Percentiles rank a stretch among this genome's conserved stretches.
phyloP scores from a whole-genome alignment of 352 stramenopile species.

The Pythium phragmitis region DNA sequence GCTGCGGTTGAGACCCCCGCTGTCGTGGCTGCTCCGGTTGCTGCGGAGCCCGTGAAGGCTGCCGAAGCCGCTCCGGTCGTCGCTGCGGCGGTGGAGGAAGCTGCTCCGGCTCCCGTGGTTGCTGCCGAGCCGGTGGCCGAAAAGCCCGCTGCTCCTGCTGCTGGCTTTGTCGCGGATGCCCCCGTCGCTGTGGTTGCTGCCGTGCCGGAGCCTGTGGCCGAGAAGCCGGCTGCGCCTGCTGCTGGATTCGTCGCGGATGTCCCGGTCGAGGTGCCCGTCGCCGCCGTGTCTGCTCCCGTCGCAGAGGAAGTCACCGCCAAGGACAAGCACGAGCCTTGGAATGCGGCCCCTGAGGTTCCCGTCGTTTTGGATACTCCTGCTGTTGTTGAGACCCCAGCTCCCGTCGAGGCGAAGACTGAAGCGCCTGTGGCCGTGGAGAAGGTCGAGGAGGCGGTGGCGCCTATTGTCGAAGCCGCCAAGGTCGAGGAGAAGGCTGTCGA shows the following conservation, averaged over 20 bases:
- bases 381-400: conserved; percentile 10
- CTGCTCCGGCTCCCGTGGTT: background rate
- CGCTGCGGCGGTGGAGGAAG: conserved; percentile 7
- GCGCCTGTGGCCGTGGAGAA: background rate
- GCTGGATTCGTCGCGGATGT: conserved; percentile 12
- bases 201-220: background rate
- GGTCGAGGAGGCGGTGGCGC: background rate
- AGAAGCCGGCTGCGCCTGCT: conserved; percentile 4
- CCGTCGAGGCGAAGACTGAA: conserved; percentile 6
- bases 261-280: background rate
- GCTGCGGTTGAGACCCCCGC: background rate
- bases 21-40: background rate
- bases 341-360: background rate
- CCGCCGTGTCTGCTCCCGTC: background rate
- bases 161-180: conserved; percentile 10
- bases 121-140: conserved; percentile 1
- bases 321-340: no score
- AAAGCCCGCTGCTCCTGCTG: conserved; percentile 2
- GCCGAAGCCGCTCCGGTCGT: conserved; percentile 4
- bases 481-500: conserved; percentile 25
- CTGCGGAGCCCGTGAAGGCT: conserved; percentile 10
- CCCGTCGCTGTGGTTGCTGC: background rate
- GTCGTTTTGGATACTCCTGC: conserved; percentile 8
- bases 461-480: conserved; percentile 14
- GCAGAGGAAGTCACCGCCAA: background rate